These are phyloP conservation scores for Saururus chinensis DNA, from an alignment of 164 flowering plant species.

Conservation along the genomic window DNA sequence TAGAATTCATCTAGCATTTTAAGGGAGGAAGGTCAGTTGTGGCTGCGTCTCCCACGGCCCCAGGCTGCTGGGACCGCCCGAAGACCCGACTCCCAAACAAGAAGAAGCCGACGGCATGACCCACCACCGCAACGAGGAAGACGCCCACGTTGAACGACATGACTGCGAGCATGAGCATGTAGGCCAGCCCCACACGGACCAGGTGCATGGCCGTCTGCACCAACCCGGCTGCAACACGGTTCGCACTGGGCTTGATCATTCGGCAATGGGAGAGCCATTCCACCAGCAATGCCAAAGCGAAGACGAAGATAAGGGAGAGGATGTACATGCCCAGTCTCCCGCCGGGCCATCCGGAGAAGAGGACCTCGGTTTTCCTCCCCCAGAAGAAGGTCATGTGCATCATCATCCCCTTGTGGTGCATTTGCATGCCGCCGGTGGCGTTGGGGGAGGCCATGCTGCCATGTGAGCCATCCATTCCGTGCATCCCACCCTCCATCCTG, in stretches of 20 bases:
- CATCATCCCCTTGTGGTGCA: slow-evolving; percentile 6
- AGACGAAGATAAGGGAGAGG: slow-evolving; percentile 25
- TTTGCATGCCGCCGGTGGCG: slow-evolving; percentile 1
- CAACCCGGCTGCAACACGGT: slow-evolving; percentile 8
- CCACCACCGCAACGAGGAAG: slow-evolving; percentile 18
- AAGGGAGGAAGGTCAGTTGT: slow-evolving; percentile 3
- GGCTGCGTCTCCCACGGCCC: background rate
- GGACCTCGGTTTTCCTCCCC: slow-evolving; percentile 30
- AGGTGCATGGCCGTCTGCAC: slow-evolving; percentile 11
- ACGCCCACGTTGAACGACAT: slow-evolving; percentile 27
- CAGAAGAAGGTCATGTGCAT: slow-evolving; percentile 48
- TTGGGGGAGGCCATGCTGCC: slow-evolving; percentile 5
- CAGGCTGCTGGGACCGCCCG: background rate
- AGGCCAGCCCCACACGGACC: slow-evolving; percentile 20
- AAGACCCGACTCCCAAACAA: slow-evolving; percentile 15
- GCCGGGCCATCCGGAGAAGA: slow-evolving; percentile 47
- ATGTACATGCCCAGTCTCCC: slow-evolving; percentile 30
- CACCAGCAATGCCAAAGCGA: slow-evolving; percentile 18
- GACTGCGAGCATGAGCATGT: slow-evolving; percentile 30
- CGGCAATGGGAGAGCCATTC: slow-evolving; percentile 28
- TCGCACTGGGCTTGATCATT: slow-evolving; percentile 12
- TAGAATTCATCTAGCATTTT: background rate
- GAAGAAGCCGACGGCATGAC: slow-evolving; percentile 23
- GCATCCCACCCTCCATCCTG: slow-evolving; percentile 3
- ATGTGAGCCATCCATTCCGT: background rate